These are phyloP conservation scores for Erodium chrysanthum DNA, from an alignment of 441 rosid genomes.

Conservation along the genomic window DNA sequence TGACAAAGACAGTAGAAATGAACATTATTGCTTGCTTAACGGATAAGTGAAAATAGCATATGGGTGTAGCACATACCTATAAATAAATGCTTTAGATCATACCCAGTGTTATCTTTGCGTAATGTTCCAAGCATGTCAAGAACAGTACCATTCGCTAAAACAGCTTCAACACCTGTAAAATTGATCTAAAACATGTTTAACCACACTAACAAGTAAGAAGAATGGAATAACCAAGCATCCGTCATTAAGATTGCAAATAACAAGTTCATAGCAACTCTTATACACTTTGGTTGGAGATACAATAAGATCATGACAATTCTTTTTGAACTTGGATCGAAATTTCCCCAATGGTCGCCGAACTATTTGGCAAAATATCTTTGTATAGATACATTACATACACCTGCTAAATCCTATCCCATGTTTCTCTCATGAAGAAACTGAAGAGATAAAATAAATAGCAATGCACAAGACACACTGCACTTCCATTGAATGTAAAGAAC, in stretches of 20 bases:
- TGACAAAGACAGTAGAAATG: slow-evolving; percentile 15
- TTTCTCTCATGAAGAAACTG: not conserved
- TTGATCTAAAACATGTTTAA: slow-evolving; percentile 12
- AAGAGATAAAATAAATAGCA: not conserved
- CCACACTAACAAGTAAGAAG: not conserved
- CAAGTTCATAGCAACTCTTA: not conserved
- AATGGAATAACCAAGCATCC: not conserved
- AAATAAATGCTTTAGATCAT: slow-evolving; percentile 86
- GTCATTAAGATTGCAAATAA: not conserved
- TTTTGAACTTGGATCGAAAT: not conserved
- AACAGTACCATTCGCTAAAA: slow-evolving; percentile 77
- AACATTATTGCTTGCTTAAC: slow-evolving; percentile 9
- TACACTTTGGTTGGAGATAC: not conserved
- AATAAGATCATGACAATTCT: not conserved
- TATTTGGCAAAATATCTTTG: not conserved
- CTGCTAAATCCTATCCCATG: not conserved
- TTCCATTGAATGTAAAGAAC: not conserved
- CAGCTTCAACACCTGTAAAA: slow-evolving; percentile 71
- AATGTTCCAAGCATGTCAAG: slow-evolving; percentile 86
- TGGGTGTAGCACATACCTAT: slow-evolving; percentile 41
- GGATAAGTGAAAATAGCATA: not conserved
- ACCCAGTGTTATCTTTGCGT: slow-evolving; percentile 92
- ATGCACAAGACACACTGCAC: not conserved
- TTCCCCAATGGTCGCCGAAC: not conserved
- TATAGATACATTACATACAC: not conserved